phyloP scores from a whole-genome alignment of 1,284 basidiomycete species.

The Bjerkandera adusta region DNA sequence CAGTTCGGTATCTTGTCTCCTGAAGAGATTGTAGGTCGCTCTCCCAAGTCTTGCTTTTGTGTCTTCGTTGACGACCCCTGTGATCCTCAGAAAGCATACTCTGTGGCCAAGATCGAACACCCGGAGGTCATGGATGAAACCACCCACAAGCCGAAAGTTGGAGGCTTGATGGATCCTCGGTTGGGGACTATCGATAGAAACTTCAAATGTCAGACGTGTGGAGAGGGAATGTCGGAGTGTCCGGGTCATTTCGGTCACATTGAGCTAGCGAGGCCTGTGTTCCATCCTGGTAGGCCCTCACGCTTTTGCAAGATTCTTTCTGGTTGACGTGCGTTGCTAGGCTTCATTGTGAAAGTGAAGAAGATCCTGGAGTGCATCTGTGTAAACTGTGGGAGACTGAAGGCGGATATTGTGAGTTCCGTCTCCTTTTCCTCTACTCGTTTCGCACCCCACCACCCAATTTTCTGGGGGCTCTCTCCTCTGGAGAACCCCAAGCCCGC shows the following conservation, averaged over 20 bases:
- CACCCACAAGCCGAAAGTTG: constrained; percentile 84
- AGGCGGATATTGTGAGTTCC: constrained; percentile 92
- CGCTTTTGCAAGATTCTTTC: background rate
- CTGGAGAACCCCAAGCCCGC: constrained; percentile 89
- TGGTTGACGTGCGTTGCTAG: constrained; percentile 38
- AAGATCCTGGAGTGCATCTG: constrained; percentile 99
- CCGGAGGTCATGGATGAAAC: constrained; percentile 98
- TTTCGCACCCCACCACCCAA: constrained; percentile 89
- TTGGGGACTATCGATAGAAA: constrained; percentile 99
- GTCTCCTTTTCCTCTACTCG: constrained; percentile 74
- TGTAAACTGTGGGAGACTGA: constrained; percentile 97
- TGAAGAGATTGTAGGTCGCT: constrained; percentile 91
- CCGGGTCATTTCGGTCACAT: constrained; percentile 99
- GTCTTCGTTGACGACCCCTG: no score
- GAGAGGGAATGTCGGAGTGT: constrained; percentile 97
- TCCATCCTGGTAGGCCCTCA: constrained; percentile 83
- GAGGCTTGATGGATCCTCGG: constrained; percentile 95
- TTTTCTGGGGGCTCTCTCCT: constrained; percentile 94
- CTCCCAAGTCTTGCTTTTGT: constrained; percentile 6
- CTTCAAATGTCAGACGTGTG: constrained; percentile 99
- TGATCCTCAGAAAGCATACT: constrained; percentile 85
- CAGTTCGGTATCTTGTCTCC: constrained; percentile 99
- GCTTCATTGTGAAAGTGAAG: constrained; percentile 99
- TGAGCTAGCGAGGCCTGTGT: constrained; percentile 94
- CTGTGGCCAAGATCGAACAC: constrained; percentile 97